A percentile compares a stretch with the other conserved stretches of the same genome.
phyloP scores from a whole-genome alignment of 805 yeast species.

The Wickerhamiella australiensis region DNA sequence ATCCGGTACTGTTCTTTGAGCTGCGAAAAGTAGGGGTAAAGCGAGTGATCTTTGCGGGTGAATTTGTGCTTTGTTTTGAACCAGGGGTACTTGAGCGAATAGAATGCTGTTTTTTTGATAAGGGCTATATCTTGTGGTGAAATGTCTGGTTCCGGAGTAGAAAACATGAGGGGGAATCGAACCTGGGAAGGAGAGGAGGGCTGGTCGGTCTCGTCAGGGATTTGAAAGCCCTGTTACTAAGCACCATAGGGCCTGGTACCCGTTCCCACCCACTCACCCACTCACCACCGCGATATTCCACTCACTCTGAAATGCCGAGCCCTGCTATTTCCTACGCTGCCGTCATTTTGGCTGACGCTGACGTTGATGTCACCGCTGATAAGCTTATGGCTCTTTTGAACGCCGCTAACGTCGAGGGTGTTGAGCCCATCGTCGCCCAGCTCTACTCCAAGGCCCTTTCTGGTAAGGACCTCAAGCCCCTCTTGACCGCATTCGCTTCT shows the following conservation, averaged over 20 bases:
- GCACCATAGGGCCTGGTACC: slow-evolving; percentile 1
- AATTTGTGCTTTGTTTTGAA: slow-evolving; percentile 40
- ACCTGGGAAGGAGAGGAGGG: not conserved
- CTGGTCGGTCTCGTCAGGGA: too few species aligned
- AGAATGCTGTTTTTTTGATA: slow-evolving; percentile 60
- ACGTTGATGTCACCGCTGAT: slow-evolving; percentile 81
- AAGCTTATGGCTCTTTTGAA: slow-evolving; percentile 63
- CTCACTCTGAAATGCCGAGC: slow-evolving; percentile 19
- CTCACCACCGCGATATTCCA: slow-evolving; percentile 6
- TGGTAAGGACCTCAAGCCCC: slow-evolving; percentile 73
- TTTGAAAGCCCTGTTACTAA: not conserved
- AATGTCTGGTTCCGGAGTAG: slow-evolving; percentile 29
- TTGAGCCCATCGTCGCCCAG: slow-evolving; percentile 63
- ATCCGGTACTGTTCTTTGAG: slow-evolving; percentile 45
- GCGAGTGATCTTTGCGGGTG: slow-evolving; percentile 45
- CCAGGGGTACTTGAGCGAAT: slow-evolving; percentile 49
- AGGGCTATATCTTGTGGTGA: slow-evolving; percentile 55
- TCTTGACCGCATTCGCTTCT: slow-evolving; percentile 54
- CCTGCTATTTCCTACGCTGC: slow-evolving; percentile 49
- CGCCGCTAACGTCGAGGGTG: slow-evolving; percentile 63
- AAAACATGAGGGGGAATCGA: slow-evolving; percentile 7
- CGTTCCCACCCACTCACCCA: slow-evolving; percentile 7
- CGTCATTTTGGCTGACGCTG: slow-evolving; percentile 94
- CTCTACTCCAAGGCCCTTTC: slow-evolving; percentile 79
- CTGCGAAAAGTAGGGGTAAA: slow-evolving; percentile 39